Percentiles rank a stretch among this genome's conserved stretches.
Conservation (phyloP, 164 flowering plant genomes). For the Magnolia changhungtana region DNA sequence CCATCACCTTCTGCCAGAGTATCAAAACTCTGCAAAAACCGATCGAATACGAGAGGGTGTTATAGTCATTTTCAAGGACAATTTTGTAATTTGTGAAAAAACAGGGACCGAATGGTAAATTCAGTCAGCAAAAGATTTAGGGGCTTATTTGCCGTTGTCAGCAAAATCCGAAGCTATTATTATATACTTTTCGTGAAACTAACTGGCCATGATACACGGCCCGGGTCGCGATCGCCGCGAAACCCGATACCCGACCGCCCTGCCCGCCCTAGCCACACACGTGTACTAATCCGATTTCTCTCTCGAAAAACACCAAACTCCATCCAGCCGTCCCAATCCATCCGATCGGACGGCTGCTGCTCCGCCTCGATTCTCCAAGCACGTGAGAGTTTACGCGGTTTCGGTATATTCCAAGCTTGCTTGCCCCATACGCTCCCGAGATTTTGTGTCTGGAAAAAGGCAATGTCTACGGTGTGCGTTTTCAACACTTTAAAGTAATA, state of each 20-base stretch:
- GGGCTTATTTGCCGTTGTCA: constrained; percentile 1
- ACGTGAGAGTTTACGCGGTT: constrained; percentile 6
- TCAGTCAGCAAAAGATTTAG: background rate
- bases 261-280: constrained; percentile 4
- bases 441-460: background rate
- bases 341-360: background rate
- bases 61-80: too few species aligned
- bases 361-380: background rate
- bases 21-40: too few species aligned
- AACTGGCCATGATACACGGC: background rate
- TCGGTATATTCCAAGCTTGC: constrained; percentile 3
- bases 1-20: too few species aligned
- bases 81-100: too few species aligned
- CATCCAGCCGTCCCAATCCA: background rate
- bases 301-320: background rate
- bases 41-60: too few species aligned
- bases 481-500: background rate
- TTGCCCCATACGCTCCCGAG: background rate
- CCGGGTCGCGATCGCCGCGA: background rate
- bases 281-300: background rate
- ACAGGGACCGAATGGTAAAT: background rate
- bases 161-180: constrained; percentile 10
- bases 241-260: constrained; percentile 9
- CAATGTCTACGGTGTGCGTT: background rate
- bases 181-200: constrained; percentile 10